Conservation (phyloP, 2,329 filamentous ascomycete genomes). For the Paecilomyces variotii region DNA sequence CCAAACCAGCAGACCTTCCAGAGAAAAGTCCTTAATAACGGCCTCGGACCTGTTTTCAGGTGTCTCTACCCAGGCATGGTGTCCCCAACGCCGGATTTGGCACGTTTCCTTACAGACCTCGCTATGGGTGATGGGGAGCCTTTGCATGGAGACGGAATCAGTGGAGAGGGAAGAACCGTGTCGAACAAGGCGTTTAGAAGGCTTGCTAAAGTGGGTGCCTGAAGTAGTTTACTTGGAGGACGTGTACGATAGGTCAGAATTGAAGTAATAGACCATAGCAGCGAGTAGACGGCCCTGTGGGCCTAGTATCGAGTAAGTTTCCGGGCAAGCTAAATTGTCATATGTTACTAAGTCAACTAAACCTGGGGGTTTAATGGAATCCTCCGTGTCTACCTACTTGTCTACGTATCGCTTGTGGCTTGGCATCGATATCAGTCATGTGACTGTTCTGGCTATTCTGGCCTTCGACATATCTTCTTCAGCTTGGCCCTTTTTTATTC, state of each 20-base stretch:
- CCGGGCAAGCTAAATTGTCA: no score
- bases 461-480: no score
- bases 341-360: no score
- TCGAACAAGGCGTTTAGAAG: not conserved
- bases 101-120: not conserved
- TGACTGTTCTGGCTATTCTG: no score
- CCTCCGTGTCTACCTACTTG: no score
- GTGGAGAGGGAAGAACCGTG: not conserved
- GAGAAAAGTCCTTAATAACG: not conserved
- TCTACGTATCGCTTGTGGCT: no score
- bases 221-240: not conserved
- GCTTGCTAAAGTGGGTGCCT: not conserved
- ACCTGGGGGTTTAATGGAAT: no score
- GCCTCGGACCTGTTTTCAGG: not conserved
- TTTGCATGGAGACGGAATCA: not conserved
- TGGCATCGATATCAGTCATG: no score
- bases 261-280: not conserved
- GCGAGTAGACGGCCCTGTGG: no score
- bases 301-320: no score
- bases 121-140: not conserved
- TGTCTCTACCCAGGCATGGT: not conserved
- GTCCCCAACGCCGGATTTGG: not conserved
- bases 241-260: not conserved
- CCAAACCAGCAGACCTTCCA: not conserved
- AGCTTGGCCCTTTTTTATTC: no score